Evolutionary conservation across 305 asterid genomes (phyloP).

Genomic region (Rubia tinctorum): DNA sequence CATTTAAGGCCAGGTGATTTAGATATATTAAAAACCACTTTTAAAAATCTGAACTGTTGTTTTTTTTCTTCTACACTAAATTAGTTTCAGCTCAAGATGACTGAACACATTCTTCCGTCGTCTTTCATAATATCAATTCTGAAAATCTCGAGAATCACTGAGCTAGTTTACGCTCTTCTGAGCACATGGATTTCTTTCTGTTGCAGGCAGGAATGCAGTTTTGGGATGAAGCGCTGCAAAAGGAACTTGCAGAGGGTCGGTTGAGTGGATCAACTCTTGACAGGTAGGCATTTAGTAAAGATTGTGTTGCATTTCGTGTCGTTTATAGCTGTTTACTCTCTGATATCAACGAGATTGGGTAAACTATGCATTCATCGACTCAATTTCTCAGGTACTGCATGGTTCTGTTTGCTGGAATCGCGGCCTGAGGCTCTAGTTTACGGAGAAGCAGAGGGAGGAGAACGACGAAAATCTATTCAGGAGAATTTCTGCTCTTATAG

Average conservation of each 20-base stretch:
- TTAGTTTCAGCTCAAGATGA: no score
- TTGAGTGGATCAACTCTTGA: constrained; percentile 88
- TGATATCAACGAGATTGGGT: not conserved
- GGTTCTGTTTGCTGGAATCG: constrained; percentile 99
- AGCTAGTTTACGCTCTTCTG: not conserved
- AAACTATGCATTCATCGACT: constrained; percentile 9
- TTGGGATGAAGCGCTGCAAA: constrained; percentile 95
- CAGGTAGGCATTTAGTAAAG: constrained; percentile 47
- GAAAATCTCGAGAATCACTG: not conserved
- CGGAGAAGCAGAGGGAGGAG: constrained; percentile 99
- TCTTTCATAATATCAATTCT: not conserved
- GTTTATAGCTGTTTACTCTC: not conserved
- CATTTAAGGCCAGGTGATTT: constrained; percentile 92
- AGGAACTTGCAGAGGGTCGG: constrained; percentile 86
- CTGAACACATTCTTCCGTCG: not conserved
- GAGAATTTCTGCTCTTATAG: constrained; percentile 68
- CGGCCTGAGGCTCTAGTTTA: constrained; percentile 93
- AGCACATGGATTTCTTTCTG: constrained; percentile 3
- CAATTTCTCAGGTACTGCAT: constrained; percentile 71
- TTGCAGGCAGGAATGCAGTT: constrained; percentile 97
- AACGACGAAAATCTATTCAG: constrained; percentile 88
- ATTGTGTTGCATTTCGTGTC: constrained; percentile 1
- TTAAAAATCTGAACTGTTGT: constrained; percentile 5
- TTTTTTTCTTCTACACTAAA: no score
- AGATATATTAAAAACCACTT: constrained; percentile 10